Conservation (phyloP, 306 rosid genomes). For the Geum urbanum region DNA sequence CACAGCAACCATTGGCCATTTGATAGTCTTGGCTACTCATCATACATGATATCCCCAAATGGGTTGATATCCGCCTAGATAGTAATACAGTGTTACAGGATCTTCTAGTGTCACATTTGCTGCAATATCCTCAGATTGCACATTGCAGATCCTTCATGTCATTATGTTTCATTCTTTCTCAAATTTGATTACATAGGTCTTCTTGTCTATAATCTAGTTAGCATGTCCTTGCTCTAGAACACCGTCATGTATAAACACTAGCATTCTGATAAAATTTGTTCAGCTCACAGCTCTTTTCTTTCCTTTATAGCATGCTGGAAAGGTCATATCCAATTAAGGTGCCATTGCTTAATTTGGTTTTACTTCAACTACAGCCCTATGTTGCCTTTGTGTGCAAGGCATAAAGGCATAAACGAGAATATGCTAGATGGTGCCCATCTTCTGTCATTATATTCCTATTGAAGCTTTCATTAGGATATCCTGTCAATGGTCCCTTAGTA, state of each 20-base stretch:
- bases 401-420: neutral
- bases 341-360: neutral
- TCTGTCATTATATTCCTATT: neutral
- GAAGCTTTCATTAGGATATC: neutral
- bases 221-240: constrained; percentile 24
- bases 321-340: neutral
- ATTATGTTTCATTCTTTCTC: neutral
- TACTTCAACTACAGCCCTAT: neutral
- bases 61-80: constrained; percentile 7
- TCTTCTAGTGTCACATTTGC: constrained; percentile 17
- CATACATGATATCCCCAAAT: constrained; percentile 19
- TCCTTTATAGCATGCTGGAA: neutral
- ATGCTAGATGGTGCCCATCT: neutral
- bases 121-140: constrained; percentile 19
- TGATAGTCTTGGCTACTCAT: constrained; percentile 34
- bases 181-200: constrained; percentile 15
- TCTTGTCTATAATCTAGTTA: constrained; percentile 22
- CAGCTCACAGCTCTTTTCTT: too few relatives aligned
- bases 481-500: neutral
- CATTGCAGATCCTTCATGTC: constrained; percentile 22
- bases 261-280: constrained; percentile 29
- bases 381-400: neutral
- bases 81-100: constrained; percentile 27
- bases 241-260: constrained; percentile 15
- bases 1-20: constrained; percentile 55